A percentile compares a stretch with the other conserved stretches of the same genome.
Conservation (phyloP, 208 protist genomes). For the Blastocrithidia nonstop region DNA sequence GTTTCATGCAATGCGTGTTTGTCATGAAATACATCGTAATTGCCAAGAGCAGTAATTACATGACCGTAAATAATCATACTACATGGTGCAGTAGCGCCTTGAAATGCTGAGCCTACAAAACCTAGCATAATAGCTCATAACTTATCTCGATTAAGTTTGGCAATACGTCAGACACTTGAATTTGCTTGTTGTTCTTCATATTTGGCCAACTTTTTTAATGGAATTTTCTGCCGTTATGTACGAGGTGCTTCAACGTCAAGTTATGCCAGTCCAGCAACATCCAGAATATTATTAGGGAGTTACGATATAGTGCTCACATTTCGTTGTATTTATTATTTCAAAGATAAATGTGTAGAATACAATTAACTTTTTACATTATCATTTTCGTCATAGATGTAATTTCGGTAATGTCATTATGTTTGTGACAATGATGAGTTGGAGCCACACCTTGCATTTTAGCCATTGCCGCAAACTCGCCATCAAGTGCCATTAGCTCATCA, state of each 20-base stretch:
- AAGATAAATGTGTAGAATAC: too few relatives aligned
- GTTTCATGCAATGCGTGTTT: slow-evolving; percentile 10
- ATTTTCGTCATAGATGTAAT: too few relatives aligned
- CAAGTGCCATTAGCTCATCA: slow-evolving; percentile 27
- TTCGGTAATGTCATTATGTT: too few relatives aligned
- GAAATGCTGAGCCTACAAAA: slow-evolving; percentile 28
- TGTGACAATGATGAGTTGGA: too few relatives aligned
- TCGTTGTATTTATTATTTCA: too few relatives aligned
- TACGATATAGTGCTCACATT: too few relatives aligned
- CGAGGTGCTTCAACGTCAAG: slow-evolving; percentile 27
- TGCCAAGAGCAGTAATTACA: slow-evolving; percentile 18
- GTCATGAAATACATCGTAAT: slow-evolving; percentile 15
- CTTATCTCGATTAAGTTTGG: slow-evolving; percentile 19
- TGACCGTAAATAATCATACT: slow-evolving; percentile 31
- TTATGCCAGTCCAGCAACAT: slow-evolving; percentile 19
- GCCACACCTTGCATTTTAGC: slow-evolving; percentile 33
- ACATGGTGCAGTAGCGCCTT: slow-evolving; percentile 15
- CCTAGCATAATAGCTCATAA: slow-evolving; percentile 21
- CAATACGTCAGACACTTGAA: slow-evolving; percentile 20
- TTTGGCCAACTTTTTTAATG: slow-evolving; percentile 28
- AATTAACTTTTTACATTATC: too few relatives aligned
- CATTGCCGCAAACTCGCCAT: slow-evolving; percentile 49
- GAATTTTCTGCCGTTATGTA: slow-evolving; percentile 37
- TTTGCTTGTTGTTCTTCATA: slow-evolving; percentile 34
- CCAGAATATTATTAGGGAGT: slow-evolving; percentile 19